Conservation (phyloP, 441 rosid species). For the Populus hybrid region DNA sequence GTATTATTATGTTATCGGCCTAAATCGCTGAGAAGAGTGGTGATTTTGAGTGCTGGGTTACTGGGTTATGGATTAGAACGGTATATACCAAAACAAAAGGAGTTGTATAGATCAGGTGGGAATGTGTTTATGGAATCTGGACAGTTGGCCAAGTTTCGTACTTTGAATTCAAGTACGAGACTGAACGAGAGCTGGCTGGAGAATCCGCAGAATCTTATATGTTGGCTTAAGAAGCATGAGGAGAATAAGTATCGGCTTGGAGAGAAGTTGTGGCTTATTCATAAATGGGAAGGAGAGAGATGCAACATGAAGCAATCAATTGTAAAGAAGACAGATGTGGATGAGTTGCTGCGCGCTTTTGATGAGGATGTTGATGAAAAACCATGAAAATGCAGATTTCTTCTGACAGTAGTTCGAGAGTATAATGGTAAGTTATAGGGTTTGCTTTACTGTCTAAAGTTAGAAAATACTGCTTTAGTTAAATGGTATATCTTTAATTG, state of each 20-base stretch:
- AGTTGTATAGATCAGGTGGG: background rate
- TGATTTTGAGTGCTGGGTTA: background rate
- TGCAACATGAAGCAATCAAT: background rate
- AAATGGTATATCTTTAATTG: background rate
- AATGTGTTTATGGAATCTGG: background rate
- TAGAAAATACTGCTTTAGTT: background rate
- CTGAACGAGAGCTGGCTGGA: background rate
- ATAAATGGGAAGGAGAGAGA: constrained; percentile 2
- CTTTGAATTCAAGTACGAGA: background rate
- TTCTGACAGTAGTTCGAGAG: background rate
- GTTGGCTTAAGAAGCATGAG: background rate
- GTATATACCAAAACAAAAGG: background rate
- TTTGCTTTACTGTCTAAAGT: background rate
- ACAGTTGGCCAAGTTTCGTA: background rate
- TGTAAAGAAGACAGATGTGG: background rate
- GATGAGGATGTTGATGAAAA: background rate
- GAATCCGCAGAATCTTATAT: background rate
- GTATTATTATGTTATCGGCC: background rate
- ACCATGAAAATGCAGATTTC: background rate
- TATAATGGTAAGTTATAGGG: background rate
- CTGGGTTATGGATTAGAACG: background rate
- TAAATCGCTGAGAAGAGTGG: background rate
- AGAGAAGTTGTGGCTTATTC: background rate
- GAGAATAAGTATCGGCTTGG: background rate
- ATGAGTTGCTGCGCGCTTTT: background rate